Evolutionary conservation across 176 grass and related monocot genomes (phyloP).

Genomic region (Typha latifolia): DNA sequence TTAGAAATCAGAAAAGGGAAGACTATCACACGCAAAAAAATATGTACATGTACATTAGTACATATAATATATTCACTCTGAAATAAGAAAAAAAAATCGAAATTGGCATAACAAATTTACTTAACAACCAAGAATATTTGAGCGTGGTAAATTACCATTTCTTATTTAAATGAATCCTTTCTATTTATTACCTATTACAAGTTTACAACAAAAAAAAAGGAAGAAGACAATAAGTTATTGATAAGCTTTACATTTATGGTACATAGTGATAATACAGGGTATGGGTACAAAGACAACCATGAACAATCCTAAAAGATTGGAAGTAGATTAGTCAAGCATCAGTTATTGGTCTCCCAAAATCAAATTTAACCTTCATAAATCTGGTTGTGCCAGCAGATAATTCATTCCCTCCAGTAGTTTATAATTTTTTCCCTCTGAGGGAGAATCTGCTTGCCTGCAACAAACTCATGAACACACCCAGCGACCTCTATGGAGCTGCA

Average conservation of each 20-base stretch:
- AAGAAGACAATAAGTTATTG: too few relatives aligned
- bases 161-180: too few relatives aligned
- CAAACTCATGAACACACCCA: slow-evolving; percentile 16
- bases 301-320: neutral
- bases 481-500: slow-evolving; percentile 21
- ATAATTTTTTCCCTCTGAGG: slow-evolving; percentile 5
- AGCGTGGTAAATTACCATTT: too few relatives aligned
- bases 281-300: neutral
- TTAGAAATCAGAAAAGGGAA: too few relatives aligned
- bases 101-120: too few relatives aligned
- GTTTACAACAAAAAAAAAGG: too few relatives aligned
- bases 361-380: slow-evolving; percentile 4
- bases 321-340: neutral
- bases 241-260: neutral
- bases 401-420: slow-evolving; percentile 2
- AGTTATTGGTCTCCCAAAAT: neutral
- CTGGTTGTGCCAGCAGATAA: neutral
- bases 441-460: slow-evolving; percentile 4
- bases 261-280: neutral
- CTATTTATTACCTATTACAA: too few relatives aligned
- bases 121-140: too few relatives aligned
- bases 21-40: too few relatives aligned
- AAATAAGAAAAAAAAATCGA: too few relatives aligned
- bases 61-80: too few relatives aligned
- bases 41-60: too few relatives aligned